These are phyloP conservation scores for Keqinozyma sinolaborantium DNA, from an alignment of 1,139 yeast species.

Conservation along the genomic window DNA sequence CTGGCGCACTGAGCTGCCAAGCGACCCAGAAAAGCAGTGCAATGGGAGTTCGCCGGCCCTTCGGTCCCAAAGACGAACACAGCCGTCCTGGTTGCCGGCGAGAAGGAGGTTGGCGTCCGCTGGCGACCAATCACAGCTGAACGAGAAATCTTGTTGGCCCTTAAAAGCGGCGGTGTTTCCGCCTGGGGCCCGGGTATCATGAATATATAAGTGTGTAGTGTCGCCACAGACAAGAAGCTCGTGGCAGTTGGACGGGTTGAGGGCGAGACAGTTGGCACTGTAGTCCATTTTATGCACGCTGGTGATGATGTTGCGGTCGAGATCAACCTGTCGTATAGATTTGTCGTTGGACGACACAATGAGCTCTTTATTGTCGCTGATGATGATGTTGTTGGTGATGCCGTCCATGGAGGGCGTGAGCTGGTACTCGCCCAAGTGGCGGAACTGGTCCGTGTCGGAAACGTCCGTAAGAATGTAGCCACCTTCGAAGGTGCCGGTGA, in stretches of 20 bases:
- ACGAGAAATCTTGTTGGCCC: conserved; percentile 57
- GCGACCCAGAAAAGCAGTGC: conserved; percentile 33
- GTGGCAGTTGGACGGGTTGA: conserved; percentile 29
- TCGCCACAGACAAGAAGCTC: conserved; percentile 53
- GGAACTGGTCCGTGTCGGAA: conserved; percentile 19
- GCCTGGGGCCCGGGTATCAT: conserved; percentile 36
- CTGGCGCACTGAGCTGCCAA: conserved; percentile 18
- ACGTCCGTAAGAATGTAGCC: conserved; percentile 40
- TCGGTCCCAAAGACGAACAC: conserved; percentile 54
- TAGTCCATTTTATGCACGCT: conserved; percentile 27
- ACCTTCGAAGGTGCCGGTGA: conserved; percentile 57
- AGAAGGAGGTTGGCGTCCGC: conserved; percentile 39
- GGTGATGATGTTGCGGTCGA: conserved; percentile 15
- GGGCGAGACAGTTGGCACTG: conserved; percentile 51
- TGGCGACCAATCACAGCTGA: conserved; percentile 59
- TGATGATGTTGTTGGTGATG: conserved; percentile 51
- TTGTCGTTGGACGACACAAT: conserved; percentile 50
- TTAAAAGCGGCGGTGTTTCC: conserved; percentile 13
- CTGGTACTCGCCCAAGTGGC: conserved; percentile 29
- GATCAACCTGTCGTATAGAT: conserved; percentile 38
- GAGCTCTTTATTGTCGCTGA: conserved; percentile 25
- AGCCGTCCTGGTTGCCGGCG: conserved; percentile 62
- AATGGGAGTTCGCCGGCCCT: conserved; percentile 24
- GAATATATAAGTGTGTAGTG: conserved; percentile 33
- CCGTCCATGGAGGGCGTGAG: conserved; percentile 47